These are phyloP conservation scores for Pseudisothecium myosuroides DNA, from an alignment of 225 moss, liverwort and hornwort species.

Conservation along the genomic window DNA sequence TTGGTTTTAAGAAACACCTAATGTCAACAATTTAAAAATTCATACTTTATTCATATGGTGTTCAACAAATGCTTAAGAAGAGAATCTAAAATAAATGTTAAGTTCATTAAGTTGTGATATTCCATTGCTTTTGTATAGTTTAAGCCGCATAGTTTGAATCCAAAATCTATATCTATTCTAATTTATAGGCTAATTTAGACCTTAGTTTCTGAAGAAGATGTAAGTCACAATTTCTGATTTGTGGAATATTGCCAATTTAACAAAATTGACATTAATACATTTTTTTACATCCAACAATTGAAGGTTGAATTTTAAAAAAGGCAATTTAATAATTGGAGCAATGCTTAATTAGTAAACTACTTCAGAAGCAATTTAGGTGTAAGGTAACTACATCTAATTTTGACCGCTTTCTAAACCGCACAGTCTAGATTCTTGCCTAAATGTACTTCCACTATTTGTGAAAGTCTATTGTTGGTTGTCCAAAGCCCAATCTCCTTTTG, in stretches of 20 bases:
- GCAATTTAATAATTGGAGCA: neutral
- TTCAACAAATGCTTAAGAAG: neutral
- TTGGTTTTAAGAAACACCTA: neutral
- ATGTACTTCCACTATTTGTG: too few relatives aligned
- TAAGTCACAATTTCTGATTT: neutral
- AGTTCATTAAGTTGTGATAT: neutral
- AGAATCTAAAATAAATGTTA: neutral
- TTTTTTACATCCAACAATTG: neutral
- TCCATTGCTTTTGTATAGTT: neutral
- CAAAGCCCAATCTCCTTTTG: too few relatives aligned
- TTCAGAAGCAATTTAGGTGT: neutral
- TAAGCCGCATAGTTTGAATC: accelerated
- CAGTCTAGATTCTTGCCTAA: too few relatives aligned
- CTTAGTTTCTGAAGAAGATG: neutral
- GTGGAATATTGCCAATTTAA: neutral
- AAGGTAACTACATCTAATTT: too few relatives aligned
- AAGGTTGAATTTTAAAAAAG: neutral
- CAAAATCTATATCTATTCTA: neutral
- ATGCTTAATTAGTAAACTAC: neutral
- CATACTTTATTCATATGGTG: neutral
- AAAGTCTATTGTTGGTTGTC: too few relatives aligned
- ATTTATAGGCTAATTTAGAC: neutral
- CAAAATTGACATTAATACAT: accelerated
- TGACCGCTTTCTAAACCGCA: too few relatives aligned
- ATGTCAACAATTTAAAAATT: neutral